phyloP scores from a whole-genome alignment of 768 basidiomycete species.

The Tylopilus intermedius region DNA sequence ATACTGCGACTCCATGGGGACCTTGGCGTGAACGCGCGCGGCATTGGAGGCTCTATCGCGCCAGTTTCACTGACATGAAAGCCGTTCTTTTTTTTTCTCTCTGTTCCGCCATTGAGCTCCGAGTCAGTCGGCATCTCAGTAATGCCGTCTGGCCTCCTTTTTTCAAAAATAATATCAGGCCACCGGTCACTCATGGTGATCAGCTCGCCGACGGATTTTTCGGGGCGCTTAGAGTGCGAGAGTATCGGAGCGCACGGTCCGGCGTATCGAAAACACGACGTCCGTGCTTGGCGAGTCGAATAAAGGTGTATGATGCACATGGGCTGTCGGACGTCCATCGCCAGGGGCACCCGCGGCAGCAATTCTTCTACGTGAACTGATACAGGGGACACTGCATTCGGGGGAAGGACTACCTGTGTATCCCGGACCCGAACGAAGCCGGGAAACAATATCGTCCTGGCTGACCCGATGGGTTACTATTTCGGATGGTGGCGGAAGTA shows the following conservation, averaged over 20 bases:
- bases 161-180: background rate
- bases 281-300: background rate
- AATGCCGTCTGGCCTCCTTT: background rate
- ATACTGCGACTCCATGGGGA: background rate
- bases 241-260: background rate
- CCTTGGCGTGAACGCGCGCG: background rate
- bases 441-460: background rate
- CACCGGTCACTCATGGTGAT: background rate
- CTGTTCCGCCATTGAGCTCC: no score
- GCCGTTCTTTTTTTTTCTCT: background rate
- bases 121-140: no score
- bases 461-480: background rate
- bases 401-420: background rate
- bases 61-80: slow-evolving; percentile 1
- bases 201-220: background rate
- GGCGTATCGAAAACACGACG: background rate
- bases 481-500: background rate
- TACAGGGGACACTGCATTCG: background rate
- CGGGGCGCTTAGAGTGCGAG: background rate
- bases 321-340: background rate
- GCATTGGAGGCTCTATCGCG: background rate
- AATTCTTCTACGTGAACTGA: background rate
- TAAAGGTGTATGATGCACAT: background rate
- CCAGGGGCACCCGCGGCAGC: background rate
- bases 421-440: background rate